A percentile compares a stretch with the other conserved stretches of the same genome.
These are phyloP conservation scores for Collybia sp. DNA, from an alignment of 768 basidiomycete species.

Conservation along the genomic window DNA sequence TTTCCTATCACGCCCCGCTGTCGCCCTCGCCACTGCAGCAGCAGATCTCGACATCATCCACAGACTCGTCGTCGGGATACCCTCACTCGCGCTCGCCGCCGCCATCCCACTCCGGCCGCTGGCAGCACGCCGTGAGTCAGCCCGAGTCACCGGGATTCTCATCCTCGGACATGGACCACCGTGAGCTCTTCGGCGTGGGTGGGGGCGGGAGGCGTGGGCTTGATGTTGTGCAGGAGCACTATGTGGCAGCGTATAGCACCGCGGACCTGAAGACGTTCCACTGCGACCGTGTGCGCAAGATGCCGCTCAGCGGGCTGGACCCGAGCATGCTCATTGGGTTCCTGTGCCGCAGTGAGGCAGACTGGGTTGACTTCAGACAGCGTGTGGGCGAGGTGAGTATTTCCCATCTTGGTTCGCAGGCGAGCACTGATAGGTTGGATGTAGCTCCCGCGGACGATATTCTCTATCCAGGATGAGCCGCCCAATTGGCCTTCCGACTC, in stretches of 20 bases:
- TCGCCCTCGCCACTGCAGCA: slow-evolving; percentile 67
- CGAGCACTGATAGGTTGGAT: slow-evolving; percentile 2
- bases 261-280: slow-evolving; percentile 87
- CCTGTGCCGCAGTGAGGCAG: slow-evolving; percentile 72
- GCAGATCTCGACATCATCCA: slow-evolving; percentile 40
- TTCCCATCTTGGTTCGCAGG: slow-evolving; percentile 3
- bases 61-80: slow-evolving; percentile 21
- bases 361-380: slow-evolving; percentile 79
- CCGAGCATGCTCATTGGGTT: slow-evolving; percentile 98
- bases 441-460: slow-evolving; percentile 65
- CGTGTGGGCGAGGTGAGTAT: slow-evolving; percentile 67
- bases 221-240: slow-evolving; percentile 56
- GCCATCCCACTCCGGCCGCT: slow-evolving; percentile 14
- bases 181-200: slow-evolving; percentile 25
- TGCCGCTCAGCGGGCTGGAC: slow-evolving; percentile 86
- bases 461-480: slow-evolving; percentile 84
- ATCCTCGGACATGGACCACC: slow-evolving; percentile 25
- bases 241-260: slow-evolving; percentile 66
- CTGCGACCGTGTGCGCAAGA: slow-evolving; percentile 94
- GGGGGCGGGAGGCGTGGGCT: slow-evolving; percentile 17
- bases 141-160: slow-evolving; percentile 8
- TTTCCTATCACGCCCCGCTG: slow-evolving; percentile 48
- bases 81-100: slow-evolving; percentile 16
- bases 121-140: slow-evolving; percentile 19
- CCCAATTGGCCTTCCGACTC: slow-evolving; percentile 77